Base-by-base conservation (phyloP, 805 yeast species). In the Kazachstania bromeliacearum region DNA sequence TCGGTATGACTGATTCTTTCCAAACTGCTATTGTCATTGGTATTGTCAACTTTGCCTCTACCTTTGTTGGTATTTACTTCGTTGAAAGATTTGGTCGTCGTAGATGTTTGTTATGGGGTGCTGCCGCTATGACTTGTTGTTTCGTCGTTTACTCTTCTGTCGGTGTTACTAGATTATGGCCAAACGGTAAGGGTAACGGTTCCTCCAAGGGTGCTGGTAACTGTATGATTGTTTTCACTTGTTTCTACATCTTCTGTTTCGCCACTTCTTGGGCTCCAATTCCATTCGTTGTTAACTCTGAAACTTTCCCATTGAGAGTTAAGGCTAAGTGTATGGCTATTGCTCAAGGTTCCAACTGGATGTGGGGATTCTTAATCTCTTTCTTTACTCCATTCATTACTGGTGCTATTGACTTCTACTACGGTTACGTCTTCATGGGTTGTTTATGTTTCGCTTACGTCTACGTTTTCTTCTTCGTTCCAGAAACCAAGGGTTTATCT, bases 231-330 rank as follows among this genome's bases (percentile, higher is more conserved):
- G 73, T 75, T 62, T 68, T 79, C 47, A 69, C 85, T 18, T 77
- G 84, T 66, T 64, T 79, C 55, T 79, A 67, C 68, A 75, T 79
- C 43, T 77, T 77, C 72, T 77, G 69, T 67, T 79, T 79, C 52
- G 85, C 85, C 24, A 71, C 79, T 36, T 73, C 85, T 20, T 79
- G 85, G 85, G 85, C 83, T 47, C 82, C 84, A 53, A 70, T 73
- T 50, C 75, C 72, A 34, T 79, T 67, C 61, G 76, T 75, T 39
- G 73, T 78, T 47, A 70, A 75, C 29, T 73, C 85, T 27, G 85
- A 79, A 61, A 69, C 77, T 31, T 79, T 75, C 62, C 87, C 87
- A 60, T 67, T 79, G 52, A 73, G 85, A 68, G 74, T 79, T 56
- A 74, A 79, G 60, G 57, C 77, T 59, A 49, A 72, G 62, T 75